Evolutionary conservation across 345 rosid genomes (phyloP).

Genomic region (Diplotaxis tenuifolia): DNA sequence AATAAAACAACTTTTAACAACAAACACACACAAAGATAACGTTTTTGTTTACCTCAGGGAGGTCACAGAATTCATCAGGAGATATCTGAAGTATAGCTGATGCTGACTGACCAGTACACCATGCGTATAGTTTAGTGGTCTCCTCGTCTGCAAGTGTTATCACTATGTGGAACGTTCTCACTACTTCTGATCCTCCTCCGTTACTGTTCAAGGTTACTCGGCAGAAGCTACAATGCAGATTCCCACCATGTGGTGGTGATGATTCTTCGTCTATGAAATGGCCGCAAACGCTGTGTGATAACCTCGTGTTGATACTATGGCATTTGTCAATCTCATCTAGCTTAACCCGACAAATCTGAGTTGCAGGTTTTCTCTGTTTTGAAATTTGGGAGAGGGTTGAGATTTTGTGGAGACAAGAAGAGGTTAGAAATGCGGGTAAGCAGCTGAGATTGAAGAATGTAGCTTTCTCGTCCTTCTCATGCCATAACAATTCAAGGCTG

Average conservation of each 20-base stretch:
- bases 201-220: conserved; percentile 29
- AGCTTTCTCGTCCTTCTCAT: conserved; percentile 58
- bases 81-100: conserved; percentile 84
- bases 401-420: conserved; percentile 68
- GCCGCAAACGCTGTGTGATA: conserved; percentile 64
- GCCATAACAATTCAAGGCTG: conserved; percentile 79
- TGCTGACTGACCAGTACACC: conserved; percentile 88
- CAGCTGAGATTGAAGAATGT: conserved; percentile 70
- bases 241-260: conserved; percentile 31
- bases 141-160: conserved; percentile 66
- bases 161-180: conserved; percentile 64
- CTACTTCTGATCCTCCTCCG: conserved; percentile 43
- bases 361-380: conserved; percentile 36
- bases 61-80: conserved; percentile 73
- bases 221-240: conserved; percentile 69
- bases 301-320: conserved; percentile 51
- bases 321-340: conserved; percentile 66
- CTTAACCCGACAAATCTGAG: conserved; percentile 74
- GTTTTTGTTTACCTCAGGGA: conserved; percentile 71
- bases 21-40: not conserved
- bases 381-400: conserved; percentile 61
- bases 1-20: too few species aligned
- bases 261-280: conserved; percentile 52
- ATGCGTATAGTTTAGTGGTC: conserved; percentile 52
- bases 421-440: conserved; percentile 80